Percentiles rank a stretch among this genome's conserved stretches.
Evolutionary conservation across 495 filamentous ascomycete species (phyloP).

Genomic region (Patellaria atrata): DNA sequence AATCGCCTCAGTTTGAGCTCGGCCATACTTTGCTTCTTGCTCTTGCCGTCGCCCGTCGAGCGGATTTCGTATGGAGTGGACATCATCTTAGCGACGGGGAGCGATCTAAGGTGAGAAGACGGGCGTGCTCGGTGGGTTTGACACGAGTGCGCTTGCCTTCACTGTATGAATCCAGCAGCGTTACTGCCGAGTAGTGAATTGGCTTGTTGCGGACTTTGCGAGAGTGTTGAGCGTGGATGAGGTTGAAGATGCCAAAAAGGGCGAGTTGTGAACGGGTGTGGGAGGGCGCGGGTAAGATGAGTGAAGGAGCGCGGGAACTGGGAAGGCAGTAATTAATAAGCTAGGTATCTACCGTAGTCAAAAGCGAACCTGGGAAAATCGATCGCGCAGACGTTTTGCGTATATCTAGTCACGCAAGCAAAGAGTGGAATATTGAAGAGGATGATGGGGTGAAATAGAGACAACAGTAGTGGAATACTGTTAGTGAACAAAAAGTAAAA

Average conservation of each 20-base stretch:
- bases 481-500: too few species aligned
- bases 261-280: background rate
- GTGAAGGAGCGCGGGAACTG: too few species aligned
- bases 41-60: conserved; percentile 45
- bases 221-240: background rate
- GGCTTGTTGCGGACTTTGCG: too few species aligned
- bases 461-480: too few species aligned
- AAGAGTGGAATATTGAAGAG: conserved; percentile 1
- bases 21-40: conserved; percentile 98
- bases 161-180: too few species aligned
- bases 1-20: conserved; percentile 91
- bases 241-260: background rate
- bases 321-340: too few species aligned
- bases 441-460: background rate
- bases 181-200: too few species aligned
- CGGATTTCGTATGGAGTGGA: conserved; percentile 29
- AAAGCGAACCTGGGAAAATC: background rate
- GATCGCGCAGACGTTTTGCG: background rate
- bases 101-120: conserved; percentile 1
- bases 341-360: too few species aligned
- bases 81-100: conserved; percentile 20
- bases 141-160: too few species aligned
- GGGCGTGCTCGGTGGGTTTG: too few species aligned
- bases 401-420: conserved; percentile 1
- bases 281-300: background rate